Percentiles rank a stretch among this genome's conserved stretches.
Evolutionary conservation across 208 protist species (phyloP).

Genomic region (Wallacemonas rigidus): DNA sequence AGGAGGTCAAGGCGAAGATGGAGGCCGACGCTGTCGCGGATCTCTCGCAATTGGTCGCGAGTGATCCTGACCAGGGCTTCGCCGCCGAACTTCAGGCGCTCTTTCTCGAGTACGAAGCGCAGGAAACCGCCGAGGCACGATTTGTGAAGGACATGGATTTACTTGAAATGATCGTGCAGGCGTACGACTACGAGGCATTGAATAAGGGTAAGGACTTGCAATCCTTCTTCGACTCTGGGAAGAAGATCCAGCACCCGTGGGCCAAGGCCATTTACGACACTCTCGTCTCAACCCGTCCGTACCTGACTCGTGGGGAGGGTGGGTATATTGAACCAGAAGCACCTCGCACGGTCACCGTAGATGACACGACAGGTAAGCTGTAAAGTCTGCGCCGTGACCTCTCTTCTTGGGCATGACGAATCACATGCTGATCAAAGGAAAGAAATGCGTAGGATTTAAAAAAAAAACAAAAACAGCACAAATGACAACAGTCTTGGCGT

Average conservation of each 20-base stretch:
- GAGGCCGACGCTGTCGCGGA: constrained; percentile 68
- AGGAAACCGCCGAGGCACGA: constrained; percentile 72
- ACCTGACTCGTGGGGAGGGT: constrained; percentile 10
- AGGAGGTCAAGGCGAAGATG: constrained; percentile 73
- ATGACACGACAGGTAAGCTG: neutral
- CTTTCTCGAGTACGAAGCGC: constrained; percentile 89
- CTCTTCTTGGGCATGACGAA: too few species aligned
- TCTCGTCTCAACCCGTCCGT: constrained; percentile 47
- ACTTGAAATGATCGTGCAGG: constrained; percentile 93
- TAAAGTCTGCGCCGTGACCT: too few species aligned
- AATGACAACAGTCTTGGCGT: too few species aligned
- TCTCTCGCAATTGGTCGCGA: constrained; percentile 43
- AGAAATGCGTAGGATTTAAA: too few species aligned
- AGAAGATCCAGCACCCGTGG: constrained; percentile 80
- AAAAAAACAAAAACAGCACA: too few species aligned
- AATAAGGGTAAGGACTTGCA: constrained; percentile 72
- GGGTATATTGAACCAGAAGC: constrained; percentile 2
- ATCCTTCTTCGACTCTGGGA: constrained; percentile 76
- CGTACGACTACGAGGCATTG: constrained; percentile 77
- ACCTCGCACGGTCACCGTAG: neutral
- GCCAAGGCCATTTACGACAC: constrained; percentile 69
- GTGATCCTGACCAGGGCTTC: constrained; percentile 30
- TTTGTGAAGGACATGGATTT: constrained; percentile 93
- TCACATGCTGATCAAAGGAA: too few species aligned
- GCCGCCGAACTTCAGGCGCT: constrained; percentile 60